phyloP scores from a whole-genome alignment of 1,139 yeast species.

The Zygotorulaspora mrakii region DNA sequence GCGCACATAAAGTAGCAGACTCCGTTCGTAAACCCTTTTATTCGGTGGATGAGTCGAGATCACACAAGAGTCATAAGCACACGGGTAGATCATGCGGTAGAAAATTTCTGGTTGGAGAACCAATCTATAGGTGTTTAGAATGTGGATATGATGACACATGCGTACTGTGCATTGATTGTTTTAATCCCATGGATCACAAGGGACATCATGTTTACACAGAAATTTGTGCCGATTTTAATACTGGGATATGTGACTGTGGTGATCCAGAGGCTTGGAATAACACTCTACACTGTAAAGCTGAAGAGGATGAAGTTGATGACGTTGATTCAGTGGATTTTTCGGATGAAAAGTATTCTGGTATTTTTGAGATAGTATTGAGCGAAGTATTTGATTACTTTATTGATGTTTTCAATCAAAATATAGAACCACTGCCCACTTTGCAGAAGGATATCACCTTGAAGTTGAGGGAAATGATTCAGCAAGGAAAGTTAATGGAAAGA shows the following conservation, averaged over 20 bases:
- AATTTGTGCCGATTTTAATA: conserved; percentile 46
- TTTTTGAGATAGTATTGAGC: conserved; percentile 27
- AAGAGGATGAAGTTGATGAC: conserved; percentile 16
- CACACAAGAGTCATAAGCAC: conserved; percentile 35
- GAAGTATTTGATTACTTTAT: conserved; percentile 36
- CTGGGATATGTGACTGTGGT: conserved; percentile 71
- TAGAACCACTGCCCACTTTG: conserved; percentile 35
- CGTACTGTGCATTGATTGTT: conserved; percentile 67
- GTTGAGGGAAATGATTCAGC: conserved; percentile 30
- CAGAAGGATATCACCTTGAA: conserved; percentile 31
- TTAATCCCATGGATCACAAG: conserved; percentile 61
- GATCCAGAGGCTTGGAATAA: conserved; percentile 58
- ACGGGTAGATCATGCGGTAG: conserved; percentile 60
- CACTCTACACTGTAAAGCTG: conserved; percentile 46
- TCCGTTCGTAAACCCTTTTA: conserved; percentile 19
- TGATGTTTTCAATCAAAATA: conserved; percentile 36
- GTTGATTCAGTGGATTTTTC: conserved; percentile 18
- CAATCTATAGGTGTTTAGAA: conserved; percentile 60
- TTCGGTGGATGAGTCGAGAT: conserved; percentile 20
- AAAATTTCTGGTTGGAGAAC: conserved; percentile 54
- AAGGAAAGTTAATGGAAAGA: conserved; percentile 22
- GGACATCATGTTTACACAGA: conserved; percentile 59
- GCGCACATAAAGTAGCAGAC: conserved; percentile 12
- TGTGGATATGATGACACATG: conserved; percentile 76
- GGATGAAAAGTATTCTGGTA: conserved; percentile 12